Percentiles rank a stretch among this genome's conserved stretches.
phyloP scores from a whole-genome alignment of 306 rosid species.

The Gleditsia sinensis region DNA sequence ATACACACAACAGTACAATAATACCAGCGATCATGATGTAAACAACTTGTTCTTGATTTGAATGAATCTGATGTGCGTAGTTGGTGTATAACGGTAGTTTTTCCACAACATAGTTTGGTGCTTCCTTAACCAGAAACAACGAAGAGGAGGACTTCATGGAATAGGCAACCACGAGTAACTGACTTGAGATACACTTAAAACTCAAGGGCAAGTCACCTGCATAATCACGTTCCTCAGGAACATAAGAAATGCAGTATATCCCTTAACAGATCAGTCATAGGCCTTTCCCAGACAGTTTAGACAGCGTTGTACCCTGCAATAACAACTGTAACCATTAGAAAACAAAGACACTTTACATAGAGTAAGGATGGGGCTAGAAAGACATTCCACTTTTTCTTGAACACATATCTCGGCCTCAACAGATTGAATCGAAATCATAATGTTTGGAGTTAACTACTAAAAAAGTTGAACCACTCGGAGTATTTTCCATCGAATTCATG shows the following conservation, averaged over 20 bases:
- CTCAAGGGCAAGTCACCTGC: conserved; percentile 21
- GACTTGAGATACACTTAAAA: conserved; percentile 12
- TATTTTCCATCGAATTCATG: neutral
- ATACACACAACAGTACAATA: too few relatives aligned
- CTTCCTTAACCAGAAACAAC: neutral
- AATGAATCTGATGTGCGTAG: neutral
- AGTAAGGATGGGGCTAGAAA: neutral
- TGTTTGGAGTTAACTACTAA: neutral
- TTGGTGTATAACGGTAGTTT: neutral
- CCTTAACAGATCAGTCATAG: conserved; percentile 47
- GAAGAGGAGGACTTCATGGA: neutral
- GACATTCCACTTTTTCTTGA: neutral
- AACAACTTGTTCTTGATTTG: neutral
- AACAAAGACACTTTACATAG: conserved; percentile 10
- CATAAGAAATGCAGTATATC: conserved; percentile 16
- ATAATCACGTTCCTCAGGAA: neutral
- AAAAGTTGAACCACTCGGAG: neutral
- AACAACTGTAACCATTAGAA: conserved; percentile 26
- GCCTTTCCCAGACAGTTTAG: conserved; percentile 88
- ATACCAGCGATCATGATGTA: too few relatives aligned
- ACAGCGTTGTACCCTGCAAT: conserved; percentile 83
- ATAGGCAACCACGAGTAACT: neutral
- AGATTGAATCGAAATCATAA: neutral
- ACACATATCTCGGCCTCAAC: neutral
- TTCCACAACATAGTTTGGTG: neutral